Conservation (phyloP, 331 rosid genomes). For the Quercus phellos region DNA sequence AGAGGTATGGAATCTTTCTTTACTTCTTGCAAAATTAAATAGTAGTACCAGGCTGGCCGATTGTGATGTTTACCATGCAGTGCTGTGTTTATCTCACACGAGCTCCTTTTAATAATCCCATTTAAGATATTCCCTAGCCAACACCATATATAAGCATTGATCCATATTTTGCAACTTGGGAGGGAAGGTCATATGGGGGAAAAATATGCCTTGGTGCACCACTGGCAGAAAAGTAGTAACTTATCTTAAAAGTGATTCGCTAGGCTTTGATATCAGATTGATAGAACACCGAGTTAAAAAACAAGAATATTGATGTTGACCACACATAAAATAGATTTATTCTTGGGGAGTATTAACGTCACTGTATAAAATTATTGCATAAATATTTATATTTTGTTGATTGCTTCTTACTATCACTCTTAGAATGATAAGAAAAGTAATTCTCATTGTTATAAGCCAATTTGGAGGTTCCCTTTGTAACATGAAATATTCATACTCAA, state of each 20-base stretch:
- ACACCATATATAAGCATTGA: neutral
- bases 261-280: neutral
- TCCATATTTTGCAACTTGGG: neutral
- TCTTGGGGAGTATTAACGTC: neutral
- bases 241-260: neutral
- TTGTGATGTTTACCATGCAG: neutral
- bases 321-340: neutral
- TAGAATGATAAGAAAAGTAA: neutral
- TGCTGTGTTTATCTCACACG: neutral
- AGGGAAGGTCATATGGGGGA: neutral
- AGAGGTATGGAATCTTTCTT: conserved; percentile 56
- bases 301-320: neutral
- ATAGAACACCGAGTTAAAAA: neutral
- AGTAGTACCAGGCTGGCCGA: neutral
- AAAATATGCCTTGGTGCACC: neutral
- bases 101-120: neutral
- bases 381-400: neutral
- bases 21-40: neutral
- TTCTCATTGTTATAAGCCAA: neutral
- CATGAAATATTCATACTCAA: neutral
- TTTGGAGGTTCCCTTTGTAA: neutral
- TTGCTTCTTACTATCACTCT: neutral
- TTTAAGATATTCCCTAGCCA: neutral
- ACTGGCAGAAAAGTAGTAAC: neutral
- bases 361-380: neutral